phyloP scores from a whole-genome alignment of 306 rosid species.

The Prunus dulcis region DNA sequence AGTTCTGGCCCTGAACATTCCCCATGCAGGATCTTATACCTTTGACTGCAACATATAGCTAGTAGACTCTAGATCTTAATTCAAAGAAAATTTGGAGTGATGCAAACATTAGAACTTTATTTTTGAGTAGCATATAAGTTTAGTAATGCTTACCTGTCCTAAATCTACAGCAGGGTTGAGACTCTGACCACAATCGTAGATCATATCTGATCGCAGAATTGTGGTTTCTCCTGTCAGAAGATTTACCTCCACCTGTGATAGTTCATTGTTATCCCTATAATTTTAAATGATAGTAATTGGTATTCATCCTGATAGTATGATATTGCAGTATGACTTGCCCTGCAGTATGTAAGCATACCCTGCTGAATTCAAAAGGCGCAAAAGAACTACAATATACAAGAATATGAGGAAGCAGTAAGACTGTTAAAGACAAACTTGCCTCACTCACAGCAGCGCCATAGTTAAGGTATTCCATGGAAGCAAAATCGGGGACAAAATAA shows the following conservation, averaged over 20 bases:
- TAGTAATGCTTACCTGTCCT: conserved; percentile 66
- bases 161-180: conserved; percentile 98
- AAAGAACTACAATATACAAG: conserved; percentile 13
- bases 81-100: background rate
- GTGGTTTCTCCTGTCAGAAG: conserved; percentile 80
- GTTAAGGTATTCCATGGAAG: conserved; percentile 51
- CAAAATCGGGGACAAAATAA: conserved; percentile 39
- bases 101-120: background rate
- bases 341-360: background rate
- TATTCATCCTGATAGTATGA: conserved; percentile 1
- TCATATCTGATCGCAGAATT: conserved; percentile 66
- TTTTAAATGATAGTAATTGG: no score
- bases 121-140: background rate
- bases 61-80: background rate
- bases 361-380: background rate
- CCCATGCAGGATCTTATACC: background rate
- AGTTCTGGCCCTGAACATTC: background rate
- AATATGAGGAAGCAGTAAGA: background rate
- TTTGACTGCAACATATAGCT: background rate
- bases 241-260: conserved; percentile 76
- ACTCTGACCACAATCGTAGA: conserved; percentile 94
- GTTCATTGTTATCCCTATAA: background rate
- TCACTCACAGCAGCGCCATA: conserved; percentile 93
- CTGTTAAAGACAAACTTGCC: conserved; percentile 35
- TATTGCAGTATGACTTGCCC: background rate